Evolutionary conservation across 2,329 filamentous ascomycete genomes (phyloP).

Genomic region (Didymella lethalis): DNA sequence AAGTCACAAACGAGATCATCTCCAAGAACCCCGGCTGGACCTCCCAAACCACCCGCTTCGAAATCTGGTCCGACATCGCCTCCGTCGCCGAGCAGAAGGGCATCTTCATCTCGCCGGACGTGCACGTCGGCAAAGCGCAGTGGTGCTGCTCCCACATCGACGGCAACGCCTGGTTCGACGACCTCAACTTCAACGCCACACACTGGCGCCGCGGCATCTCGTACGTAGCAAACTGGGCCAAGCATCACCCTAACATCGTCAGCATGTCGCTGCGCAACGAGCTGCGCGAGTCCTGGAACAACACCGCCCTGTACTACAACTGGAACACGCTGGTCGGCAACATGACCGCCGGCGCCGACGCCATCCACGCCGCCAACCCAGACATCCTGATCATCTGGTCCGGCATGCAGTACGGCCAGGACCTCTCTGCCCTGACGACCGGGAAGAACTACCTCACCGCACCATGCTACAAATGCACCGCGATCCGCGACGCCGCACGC

Average conservation of each 20-base stretch:
- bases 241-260: constrained; percentile 59
- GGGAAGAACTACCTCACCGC: constrained; percentile 50
- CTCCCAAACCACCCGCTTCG: constrained; percentile 50
- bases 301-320: constrained; percentile 40
- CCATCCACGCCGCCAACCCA: constrained; percentile 62
- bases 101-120: constrained; percentile 44
- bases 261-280: constrained; percentile 67
- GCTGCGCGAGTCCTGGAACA: constrained; percentile 52
- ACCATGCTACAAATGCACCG: constrained; percentile 52
- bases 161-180: constrained; percentile 67
- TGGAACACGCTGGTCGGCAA: constrained; percentile 49
- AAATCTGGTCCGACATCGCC: constrained; percentile 47
- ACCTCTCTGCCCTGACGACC: constrained; percentile 56
- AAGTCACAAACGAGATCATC: constrained; percentile 50
- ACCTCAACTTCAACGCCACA: constrained; percentile 62
- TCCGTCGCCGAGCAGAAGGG: constrained; percentile 40
- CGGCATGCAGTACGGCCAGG: constrained; percentile 62
- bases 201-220: constrained; percentile 63
- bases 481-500: constrained; percentile 54
- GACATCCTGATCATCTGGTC: constrained; percentile 64
- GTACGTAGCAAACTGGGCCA: constrained; percentile 62
- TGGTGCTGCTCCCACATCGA: constrained; percentile 54
- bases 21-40: constrained; percentile 50
- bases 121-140: constrained; percentile 43
- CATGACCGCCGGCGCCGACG: constrained; percentile 57